These are phyloP conservation scores for Backusella tuberculispora DNA, from an alignment of 192 early-diverging fungal genomes.

Conservation along the genomic window DNA sequence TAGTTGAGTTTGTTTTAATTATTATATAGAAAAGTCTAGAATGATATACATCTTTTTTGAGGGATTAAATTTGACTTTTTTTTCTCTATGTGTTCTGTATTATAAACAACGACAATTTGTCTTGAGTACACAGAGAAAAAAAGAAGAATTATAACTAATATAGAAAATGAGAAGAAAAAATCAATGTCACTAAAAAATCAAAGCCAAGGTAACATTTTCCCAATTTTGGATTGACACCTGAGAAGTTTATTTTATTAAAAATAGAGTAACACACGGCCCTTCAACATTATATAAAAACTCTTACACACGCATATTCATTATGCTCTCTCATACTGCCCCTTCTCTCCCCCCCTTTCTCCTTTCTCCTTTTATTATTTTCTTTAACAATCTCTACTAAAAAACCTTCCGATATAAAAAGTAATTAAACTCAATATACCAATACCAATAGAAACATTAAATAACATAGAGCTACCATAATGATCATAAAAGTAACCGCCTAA, in stretches of 20 bases:
- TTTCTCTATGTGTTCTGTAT: not conserved
- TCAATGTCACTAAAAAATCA: not conserved
- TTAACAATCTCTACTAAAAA: not conserved
- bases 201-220: constrained; percentile 8
- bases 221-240: not conserved
- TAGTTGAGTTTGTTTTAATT: too few relatives aligned
- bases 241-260: not conserved
- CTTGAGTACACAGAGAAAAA: not conserved
- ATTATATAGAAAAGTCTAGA: not conserved
- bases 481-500: constrained; percentile 37
- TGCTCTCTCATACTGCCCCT: too few relatives aligned
- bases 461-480: constrained; percentile 15
- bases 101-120: too few relatives aligned
- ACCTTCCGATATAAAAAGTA: constrained; percentile 16
- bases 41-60: not conserved
- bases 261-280: too few relatives aligned
- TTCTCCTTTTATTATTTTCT: not conserved
- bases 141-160: not conserved
- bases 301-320: too few relatives aligned
- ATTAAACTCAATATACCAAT: constrained; percentile 18
- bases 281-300: too few relatives aligned
- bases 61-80: not conserved
- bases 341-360: not conserved
- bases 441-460: constrained; percentile 19
- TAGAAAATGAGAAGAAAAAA: not conserved